Evolutionary conservation across 2,329 filamentous ascomycete species (phyloP).

Genomic region (Didymella segeticola): DNA sequence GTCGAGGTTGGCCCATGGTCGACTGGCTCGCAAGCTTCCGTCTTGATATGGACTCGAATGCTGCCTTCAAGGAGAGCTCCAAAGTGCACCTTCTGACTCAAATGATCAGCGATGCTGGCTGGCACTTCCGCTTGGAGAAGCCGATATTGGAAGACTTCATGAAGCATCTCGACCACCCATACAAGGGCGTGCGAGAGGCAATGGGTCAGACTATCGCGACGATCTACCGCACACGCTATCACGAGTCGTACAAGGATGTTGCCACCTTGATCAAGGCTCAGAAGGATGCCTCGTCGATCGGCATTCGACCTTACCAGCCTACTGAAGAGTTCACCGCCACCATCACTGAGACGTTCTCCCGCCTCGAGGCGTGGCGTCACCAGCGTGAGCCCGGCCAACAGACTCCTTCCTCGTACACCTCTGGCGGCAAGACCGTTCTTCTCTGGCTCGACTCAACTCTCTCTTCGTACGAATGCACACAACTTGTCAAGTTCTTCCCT

Average conservation of each 20-base stretch:
- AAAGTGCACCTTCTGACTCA: constrained; percentile 93
- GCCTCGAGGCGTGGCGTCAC: constrained; percentile 85
- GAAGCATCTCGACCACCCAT: constrained; percentile 91
- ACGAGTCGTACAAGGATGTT: constrained; percentile 90
- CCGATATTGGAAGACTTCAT: constrained; percentile 91
- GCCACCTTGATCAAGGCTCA: constrained; percentile 77
- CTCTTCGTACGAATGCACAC: constrained; percentile 89
- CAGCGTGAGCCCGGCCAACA: constrained; percentile 87
- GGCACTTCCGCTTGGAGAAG: constrained; percentile 93
- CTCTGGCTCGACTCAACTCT: constrained; percentile 93
- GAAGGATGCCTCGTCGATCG: constrained; percentile 79
- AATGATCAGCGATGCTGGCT: constrained; percentile 84
- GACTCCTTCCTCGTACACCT: constrained; percentile 92
- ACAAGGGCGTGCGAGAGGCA: constrained; percentile 94
- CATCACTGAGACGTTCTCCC: constrained; percentile 76
- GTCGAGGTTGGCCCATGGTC: constrained; percentile 84
- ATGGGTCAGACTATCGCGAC: constrained; percentile 89
- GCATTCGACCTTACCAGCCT: constrained; percentile 82
- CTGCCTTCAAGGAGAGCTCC: constrained; percentile 97
- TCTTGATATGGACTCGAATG: constrained; percentile 92
- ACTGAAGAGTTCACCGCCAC: constrained; percentile 74
- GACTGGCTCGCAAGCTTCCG: constrained; percentile 84
- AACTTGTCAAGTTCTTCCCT: constrained; percentile 90
- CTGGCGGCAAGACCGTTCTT: constrained; percentile 92
- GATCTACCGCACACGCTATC: constrained; percentile 89